Percentiles rank a stretch among this genome's conserved stretches.
These are phyloP conservation scores for Dianthus caryophyllus DNA, from an alignment of 148 eudicot genomes.

Conservation along the genomic window DNA sequence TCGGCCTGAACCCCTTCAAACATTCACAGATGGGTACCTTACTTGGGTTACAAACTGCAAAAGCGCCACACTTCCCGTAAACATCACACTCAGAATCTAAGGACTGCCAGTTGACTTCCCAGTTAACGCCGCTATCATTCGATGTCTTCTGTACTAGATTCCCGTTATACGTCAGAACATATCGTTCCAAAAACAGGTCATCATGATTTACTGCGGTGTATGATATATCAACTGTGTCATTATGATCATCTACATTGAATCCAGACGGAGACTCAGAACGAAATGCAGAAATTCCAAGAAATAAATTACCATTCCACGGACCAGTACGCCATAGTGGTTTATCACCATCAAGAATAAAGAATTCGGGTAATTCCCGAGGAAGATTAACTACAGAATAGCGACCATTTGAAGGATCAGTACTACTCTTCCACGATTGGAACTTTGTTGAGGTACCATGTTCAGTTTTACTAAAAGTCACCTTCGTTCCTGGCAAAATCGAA, in stretches of 20 bases:
- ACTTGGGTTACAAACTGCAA: constrained; percentile 22
- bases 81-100: constrained; percentile 22
- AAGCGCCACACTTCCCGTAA: constrained; percentile 34
- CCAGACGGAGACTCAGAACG: not conserved
- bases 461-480: not conserved
- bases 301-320: constrained; percentile 35
- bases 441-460: not conserved
- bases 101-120: constrained; percentile 13
- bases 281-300: constrained; percentile 21
- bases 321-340: constrained; percentile 34
- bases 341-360: constrained; percentile 28
- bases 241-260: constrained; percentile 11
- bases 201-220: not conserved
- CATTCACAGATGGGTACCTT: constrained; percentile 25
- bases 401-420: constrained; percentile 40
- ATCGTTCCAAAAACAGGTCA: not conserved
- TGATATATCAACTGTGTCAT: not conserved
- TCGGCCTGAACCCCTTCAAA: constrained; percentile 40
- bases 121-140: not conserved
- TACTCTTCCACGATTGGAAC: constrained; percentile 36
- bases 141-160: not conserved
- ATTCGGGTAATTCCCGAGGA: constrained; percentile 20
- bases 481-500: constrained; percentile 15
- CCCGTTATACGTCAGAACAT: constrained; percentile 15
- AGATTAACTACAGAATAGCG: constrained; percentile 21